Evolutionary conservation across 495 filamentous ascomycete species (phyloP).

Genomic region (Aspergillus hancockii): DNA sequence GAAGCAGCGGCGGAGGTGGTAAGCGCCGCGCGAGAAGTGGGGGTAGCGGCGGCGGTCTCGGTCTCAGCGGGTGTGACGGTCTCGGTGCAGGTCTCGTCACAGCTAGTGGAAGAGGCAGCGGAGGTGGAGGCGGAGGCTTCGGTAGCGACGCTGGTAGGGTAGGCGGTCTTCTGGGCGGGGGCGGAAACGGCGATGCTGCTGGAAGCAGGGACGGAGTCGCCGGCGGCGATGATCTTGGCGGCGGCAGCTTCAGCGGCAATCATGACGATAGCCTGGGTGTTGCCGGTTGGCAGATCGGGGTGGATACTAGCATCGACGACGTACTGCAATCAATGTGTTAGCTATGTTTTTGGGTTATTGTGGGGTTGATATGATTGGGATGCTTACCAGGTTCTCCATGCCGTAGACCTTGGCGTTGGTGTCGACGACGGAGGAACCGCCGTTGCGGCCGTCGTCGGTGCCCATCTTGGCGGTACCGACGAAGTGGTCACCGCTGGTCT

Average conservation of each 20-base stretch:
- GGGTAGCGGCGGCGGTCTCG: neutral
- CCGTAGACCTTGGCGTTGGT: slow-evolving; percentile 69
- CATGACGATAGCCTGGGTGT: slow-evolving; percentile 39
- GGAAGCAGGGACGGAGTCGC: slow-evolving; percentile 1
- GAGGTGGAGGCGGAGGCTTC: neutral
- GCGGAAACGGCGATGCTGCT: slow-evolving; percentile 2
- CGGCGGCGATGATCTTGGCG: slow-evolving; percentile 27
- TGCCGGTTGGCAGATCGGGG: slow-evolving; percentile 38
- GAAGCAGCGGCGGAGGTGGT: neutral
- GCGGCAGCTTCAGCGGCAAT: slow-evolving; percentile 34
- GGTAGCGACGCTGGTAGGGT: neutral
- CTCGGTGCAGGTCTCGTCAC: neutral
- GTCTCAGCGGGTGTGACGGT: neutral
- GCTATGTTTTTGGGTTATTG: neutral
- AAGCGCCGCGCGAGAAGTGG: neutral
- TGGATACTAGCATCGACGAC: slow-evolving; percentile 31
- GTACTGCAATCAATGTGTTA: slow-evolving; percentile 15
- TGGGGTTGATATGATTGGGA: neutral
- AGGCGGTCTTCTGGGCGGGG: slow-evolving; percentile 1
- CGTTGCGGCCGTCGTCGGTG: slow-evolving; percentile 59
- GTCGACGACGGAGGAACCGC: slow-evolving; percentile 71
- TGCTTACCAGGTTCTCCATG: slow-evolving; percentile 59
- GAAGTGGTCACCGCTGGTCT: slow-evolving; percentile 68
- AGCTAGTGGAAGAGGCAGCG: neutral
- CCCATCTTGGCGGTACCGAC: slow-evolving; percentile 67